Evolutionary conservation across 805 yeast genomes (phyloP), one percentile per base, ranked within the genome.

Genomic region (Kuraishia piskuri): DNA sequence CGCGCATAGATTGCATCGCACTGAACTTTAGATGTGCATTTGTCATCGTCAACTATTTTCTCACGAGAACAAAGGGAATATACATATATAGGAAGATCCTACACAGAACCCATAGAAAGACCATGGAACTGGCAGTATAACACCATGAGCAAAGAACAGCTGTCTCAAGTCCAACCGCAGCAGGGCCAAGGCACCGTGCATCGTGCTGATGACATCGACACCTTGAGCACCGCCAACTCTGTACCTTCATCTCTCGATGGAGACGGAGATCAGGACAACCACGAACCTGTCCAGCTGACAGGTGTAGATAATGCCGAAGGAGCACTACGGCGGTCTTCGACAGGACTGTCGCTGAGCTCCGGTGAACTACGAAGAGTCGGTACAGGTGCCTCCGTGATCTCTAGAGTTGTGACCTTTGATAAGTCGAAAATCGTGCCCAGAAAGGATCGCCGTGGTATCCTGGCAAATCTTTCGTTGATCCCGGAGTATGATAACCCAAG

Each of bases 401-500:
- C 56, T 2, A 45, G 49, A 24, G 40, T 48, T 25, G 7, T 63
- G 26, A 55, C 60, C n/a, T 54, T 65, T 45, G 70, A 68, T 52
- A 54, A 57, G 8, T 46, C 56, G 7, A 59, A 60, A 44, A 52
- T 61, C 6, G 75, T 75, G 1, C 74, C 79, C 1, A 61, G 61
- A 6, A 53, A 54, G 8, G 61, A 82, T 44, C 70, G 88, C 52
- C 65, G 95, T 47, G 95, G 95, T 0, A 55, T 87, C 0, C 62
- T 87, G 2, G 69, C 84, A 0, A 60, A 58, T 2, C 48, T 86
- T 1, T 68, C 84, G 0, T 10, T 86, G 1, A 58, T 84, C 2
- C 89, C 91, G 0, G 96, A 89, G 64, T 84, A 82, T 60, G 78
- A 78, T 49, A 89, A 89, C 61, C 84, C 96, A 1, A 68, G 90